Evolutionary conservation across 1,139 yeast genomes (phyloP), one percentile per base, ranked within the genome.

Genomic region (Kodamaea ohmeri): DNA sequence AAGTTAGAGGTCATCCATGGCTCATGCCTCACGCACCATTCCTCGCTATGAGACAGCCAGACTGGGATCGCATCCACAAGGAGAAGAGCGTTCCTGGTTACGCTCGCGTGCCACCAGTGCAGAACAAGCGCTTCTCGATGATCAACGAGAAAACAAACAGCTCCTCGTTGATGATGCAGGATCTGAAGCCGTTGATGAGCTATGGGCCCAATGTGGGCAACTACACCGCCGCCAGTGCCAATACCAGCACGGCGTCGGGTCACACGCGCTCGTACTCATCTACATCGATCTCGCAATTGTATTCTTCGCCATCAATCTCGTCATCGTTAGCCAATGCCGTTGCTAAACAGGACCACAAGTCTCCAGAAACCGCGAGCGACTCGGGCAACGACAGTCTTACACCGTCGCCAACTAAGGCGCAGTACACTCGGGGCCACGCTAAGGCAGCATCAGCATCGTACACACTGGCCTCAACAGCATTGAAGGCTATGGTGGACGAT

Each of bases 1-100:
- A 80, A 37, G 82, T 92, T 18, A 73, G 92, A 50, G 71, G 78
- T 25, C 98, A 92, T 61, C 80, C 87, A 21, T 92, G 98, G 97
- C 63, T 92, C 40, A 71, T 83, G 13, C 83, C 88, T 6, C 90
- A 90, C 63, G 80, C 82, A 11, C 81, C 82, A 49, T 83, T 90
- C 64, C 67, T 92, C 48, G 79, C 95, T 0, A 83, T 89, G 22
- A 77, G 94, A 26, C 95, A 96, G 39, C 75, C 76, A 4, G 96
- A 90, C 58, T 92, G 97, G 97, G 97, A 92, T 55, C 70, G 70
- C 42, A 65, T 73, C 41, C 71, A 72, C 47, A 59, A 63, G 29
- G 71, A 54, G 32, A 58, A 57, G 39, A 33, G 36, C 4, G 32
- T 38, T 9, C 22, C 42, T 18, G 45, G 43, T 15, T 43, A 30